These are phyloP conservation scores for Sonneratia alba DNA, from an alignment of 345 rosid species.

Conservation along the genomic window DNA sequence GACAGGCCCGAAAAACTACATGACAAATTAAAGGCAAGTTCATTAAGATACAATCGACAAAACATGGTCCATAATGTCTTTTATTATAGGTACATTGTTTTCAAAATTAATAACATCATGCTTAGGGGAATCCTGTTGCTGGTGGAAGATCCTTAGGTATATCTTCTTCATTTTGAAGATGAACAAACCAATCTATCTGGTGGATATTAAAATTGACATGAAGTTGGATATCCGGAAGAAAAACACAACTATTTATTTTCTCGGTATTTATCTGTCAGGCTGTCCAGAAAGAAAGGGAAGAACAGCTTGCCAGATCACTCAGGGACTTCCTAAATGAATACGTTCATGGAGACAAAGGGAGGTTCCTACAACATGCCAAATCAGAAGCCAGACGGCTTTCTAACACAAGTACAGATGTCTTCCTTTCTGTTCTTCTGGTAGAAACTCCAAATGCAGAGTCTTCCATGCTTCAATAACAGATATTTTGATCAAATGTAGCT, in stretches of 20 bases:
- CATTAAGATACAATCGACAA: neutral
- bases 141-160: neutral
- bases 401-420: constrained; percentile 29
- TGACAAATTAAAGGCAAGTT: constrained; percentile 63
- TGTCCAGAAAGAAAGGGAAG: constrained; percentile 67
- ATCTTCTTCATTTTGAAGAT: neutral
- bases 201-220: neutral
- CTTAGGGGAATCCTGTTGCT: neutral
- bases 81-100: neutral
- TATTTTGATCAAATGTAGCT: constrained; percentile 19
- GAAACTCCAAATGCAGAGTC: neutral
- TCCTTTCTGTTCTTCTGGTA: neutral
- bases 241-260: no score
- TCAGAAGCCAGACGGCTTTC: constrained; percentile 54
- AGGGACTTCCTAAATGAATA: constrained; percentile 42
- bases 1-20: constrained; percentile 57
- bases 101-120: neutral
- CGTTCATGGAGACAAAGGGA: constrained; percentile 46
- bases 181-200: no score
- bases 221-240: neutral
- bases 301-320: constrained; percentile 47
- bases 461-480: neutral
- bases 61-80: neutral
- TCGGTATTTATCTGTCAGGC: constrained; percentile 18
- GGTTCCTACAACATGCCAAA: constrained; percentile 42